phyloP scores from a whole-genome alignment of 768 basidiomycete genomes.

The Clitopilus hobsonii region DNA sequence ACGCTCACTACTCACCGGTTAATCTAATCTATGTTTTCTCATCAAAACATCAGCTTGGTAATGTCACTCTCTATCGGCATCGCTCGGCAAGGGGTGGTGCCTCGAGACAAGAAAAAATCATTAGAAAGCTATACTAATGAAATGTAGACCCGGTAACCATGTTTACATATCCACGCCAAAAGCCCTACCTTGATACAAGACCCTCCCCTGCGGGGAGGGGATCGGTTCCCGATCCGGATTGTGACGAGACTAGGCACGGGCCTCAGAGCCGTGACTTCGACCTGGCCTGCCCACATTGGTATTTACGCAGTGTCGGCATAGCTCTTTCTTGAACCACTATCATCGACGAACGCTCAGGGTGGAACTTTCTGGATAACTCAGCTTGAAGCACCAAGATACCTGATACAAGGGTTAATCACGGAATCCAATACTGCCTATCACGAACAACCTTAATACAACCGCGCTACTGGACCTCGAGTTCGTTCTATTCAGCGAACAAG shows the following conservation, averaged over 20 bases:
- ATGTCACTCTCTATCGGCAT: background rate
- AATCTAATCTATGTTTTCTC: background rate
- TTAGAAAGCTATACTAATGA: background rate
- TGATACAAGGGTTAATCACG: background rate
- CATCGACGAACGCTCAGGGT: background rate
- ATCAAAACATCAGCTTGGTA: background rate
- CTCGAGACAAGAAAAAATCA: background rate
- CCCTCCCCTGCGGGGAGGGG: background rate
- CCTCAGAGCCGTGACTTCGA: background rate
- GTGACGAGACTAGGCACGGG: background rate
- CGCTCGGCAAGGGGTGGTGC: background rate
- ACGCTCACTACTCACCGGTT: background rate
- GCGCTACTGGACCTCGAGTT: too few species aligned
- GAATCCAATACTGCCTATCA: background rate
- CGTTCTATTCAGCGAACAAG: too few species aligned
- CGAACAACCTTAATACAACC: background rate
- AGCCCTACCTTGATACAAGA: background rate
- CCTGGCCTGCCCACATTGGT: background rate
- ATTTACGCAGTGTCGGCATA: background rate
- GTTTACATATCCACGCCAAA: background rate
- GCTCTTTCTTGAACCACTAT: background rate
- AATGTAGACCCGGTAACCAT: background rate
- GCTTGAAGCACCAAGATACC: background rate
- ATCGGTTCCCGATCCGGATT: background rate
- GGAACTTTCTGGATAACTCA: background rate